Evolutionary conservation across 768 basidiomycete genomes (phyloP).

Genomic region (Fomitopsis serialis): DNA sequence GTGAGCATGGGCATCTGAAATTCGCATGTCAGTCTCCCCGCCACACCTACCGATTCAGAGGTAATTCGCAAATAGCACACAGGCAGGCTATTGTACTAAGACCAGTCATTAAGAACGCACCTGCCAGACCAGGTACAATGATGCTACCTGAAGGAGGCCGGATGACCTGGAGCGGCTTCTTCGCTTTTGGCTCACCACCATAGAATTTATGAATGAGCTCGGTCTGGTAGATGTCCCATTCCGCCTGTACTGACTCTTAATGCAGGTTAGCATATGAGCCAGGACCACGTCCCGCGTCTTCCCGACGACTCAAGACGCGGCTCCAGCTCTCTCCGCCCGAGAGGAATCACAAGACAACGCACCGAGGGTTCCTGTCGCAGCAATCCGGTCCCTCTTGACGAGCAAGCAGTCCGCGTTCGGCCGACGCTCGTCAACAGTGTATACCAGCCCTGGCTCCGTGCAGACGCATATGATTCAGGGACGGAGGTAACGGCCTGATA

Average conservation of each 20-base stretch:
- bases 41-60: too few relatives aligned
- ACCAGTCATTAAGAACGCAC: conserved; percentile 25
- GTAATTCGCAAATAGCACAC: background rate
- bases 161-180: conserved; percentile 18
- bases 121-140: conserved; percentile 70
- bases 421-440: conserved; percentile 56
- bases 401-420: conserved; percentile 61
- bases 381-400: conserved; percentile 42
- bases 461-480: conserved; percentile 51
- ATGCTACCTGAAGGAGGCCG: conserved; percentile 31
- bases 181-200: conserved; percentile 22
- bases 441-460: conserved; percentile 45
- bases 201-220: conserved; percentile 22
- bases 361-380: conserved; percentile 47
- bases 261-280: background rate
- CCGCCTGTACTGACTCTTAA: conserved; percentile 13
- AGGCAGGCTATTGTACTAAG: background rate
- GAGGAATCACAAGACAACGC: conserved; percentile 11
- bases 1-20: conserved; percentile 75
- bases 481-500: background rate
- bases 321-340: background rate
- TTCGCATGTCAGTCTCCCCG: background rate
- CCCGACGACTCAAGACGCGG: background rate
- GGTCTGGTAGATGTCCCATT: conserved; percentile 23
- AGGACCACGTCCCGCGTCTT: background rate